A percentile compares a stretch with the other conserved stretches of the same genome.
phyloP scores from a whole-genome alignment of 225 moss, liverwort and hornwort species.

The Asterella californica region DNA sequence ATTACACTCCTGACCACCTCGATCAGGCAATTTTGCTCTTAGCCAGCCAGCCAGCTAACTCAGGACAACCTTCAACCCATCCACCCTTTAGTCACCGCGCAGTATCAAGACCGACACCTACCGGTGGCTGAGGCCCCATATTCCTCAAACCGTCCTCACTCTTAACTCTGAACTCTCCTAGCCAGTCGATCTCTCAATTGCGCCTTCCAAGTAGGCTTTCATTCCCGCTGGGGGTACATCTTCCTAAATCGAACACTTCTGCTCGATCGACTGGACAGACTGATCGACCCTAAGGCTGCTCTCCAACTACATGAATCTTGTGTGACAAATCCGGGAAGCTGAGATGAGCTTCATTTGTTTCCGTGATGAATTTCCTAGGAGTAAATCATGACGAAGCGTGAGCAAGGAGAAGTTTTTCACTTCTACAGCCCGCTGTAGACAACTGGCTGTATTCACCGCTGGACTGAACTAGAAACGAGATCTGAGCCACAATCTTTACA shows the following conservation, averaged over 20 bases:
- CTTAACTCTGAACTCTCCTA: background rate
- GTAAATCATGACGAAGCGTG: constrained; percentile 3
- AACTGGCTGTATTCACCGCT: background rate
- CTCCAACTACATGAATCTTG: background rate
- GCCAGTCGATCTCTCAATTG: background rate
- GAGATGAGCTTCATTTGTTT: constrained; percentile 3
- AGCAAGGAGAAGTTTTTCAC: background rate
- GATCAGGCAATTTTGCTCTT: background rate
- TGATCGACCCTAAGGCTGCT: background rate
- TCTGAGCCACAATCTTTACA: background rate
- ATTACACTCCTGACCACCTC: constrained; percentile 1
- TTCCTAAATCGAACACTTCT: background rate
- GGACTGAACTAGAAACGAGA: background rate
- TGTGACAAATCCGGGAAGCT: background rate
- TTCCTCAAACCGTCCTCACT: no score
- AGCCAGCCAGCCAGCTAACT: background rate
- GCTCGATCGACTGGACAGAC: background rate
- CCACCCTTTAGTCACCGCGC: background rate
- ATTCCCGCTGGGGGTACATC: no score
- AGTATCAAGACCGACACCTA: constrained; percentile 8
- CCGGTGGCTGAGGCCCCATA: background rate
- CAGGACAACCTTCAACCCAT: background rate
- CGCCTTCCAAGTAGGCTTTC: no score
- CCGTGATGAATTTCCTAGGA: background rate
- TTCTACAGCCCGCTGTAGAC: background rate